These are phyloP conservation scores for Nidula microcarpa DNA, from an alignment of 768 basidiomycete genomes.

Conservation along the genomic window DNA sequence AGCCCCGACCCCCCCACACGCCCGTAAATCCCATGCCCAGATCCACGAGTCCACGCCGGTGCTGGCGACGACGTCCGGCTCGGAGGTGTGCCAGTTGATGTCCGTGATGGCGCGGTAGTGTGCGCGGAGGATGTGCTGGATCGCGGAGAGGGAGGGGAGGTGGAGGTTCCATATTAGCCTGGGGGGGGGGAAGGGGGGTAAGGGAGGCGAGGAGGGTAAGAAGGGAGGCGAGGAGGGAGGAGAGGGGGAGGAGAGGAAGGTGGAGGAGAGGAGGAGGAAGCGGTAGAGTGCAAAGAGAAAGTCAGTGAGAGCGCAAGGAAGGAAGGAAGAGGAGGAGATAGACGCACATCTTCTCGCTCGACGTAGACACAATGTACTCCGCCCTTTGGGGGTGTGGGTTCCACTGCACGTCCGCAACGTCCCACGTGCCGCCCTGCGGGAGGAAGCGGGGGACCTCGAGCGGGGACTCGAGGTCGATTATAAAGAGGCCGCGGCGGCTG, in stretches of 20 bases:
- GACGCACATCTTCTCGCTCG: constrained; percentile 80
- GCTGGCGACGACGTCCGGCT: constrained; percentile 83
- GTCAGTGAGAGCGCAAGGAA: background rate
- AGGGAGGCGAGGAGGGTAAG: too few relatives aligned
- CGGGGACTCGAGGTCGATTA: constrained; percentile 90
- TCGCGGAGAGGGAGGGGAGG: constrained; percentile 68
- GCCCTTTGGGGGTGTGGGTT: constrained; percentile 76
- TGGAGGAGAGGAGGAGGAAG: background rate
- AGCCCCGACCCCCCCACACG: constrained; percentile 19
- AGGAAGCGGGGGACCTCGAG: constrained; percentile 88
- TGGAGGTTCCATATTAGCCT: constrained; percentile 95
- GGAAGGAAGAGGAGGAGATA: background rate
- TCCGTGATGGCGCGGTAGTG: constrained; percentile 97
- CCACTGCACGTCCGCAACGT: constrained; percentile 92
- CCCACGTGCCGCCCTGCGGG: constrained; percentile 96
- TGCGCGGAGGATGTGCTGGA: constrained; percentile 80
- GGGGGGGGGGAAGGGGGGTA: too few relatives aligned
- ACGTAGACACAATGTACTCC: constrained; percentile 85
- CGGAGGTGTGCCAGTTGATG: constrained; percentile 92
- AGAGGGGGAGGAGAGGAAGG: background rate
- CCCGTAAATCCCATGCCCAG: constrained; percentile 90
- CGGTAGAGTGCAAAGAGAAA: background rate
- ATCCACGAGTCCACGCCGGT: constrained; percentile 93
- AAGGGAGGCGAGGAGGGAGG: too few relatives aligned
- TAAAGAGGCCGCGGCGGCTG: constrained; percentile 86